These are phyloP conservation scores for Moelleriella libera DNA, from an alignment of 2,329 filamentous ascomycete species.

Conservation along the genomic window DNA sequence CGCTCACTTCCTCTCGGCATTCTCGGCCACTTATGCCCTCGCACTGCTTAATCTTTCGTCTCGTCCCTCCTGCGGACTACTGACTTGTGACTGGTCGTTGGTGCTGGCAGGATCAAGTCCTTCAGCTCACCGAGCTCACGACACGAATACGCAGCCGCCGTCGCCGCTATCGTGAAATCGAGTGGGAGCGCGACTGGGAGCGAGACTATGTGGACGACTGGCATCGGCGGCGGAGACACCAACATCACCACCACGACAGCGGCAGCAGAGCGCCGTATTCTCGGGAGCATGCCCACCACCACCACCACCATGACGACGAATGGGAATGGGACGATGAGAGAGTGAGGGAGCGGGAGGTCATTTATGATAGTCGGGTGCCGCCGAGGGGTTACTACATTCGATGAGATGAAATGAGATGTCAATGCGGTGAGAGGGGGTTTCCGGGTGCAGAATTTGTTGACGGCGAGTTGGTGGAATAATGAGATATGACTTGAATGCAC, in stretches of 20 bases:
- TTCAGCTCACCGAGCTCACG: constrained; percentile 68
- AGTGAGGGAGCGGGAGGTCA: constrained; percentile 52
- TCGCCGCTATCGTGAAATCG: constrained; percentile 36
- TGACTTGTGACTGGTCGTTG: too few relatives aligned
- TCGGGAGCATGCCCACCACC: constrained; percentile 7
- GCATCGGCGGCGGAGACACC: constrained; percentile 26
- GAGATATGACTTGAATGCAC: neutral
- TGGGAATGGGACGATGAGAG: constrained; percentile 43
- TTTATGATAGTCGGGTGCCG: constrained; percentile 37
- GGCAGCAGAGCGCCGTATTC: constrained; percentile 7
- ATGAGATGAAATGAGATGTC: neutral
- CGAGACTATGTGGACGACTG: constrained; percentile 38
- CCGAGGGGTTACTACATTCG: constrained; percentile 10
- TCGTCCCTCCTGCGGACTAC: too few relatives aligned
- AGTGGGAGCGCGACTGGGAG: constrained; percentile 50
- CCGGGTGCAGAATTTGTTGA: neutral
- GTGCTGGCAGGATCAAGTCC: constrained; percentile 60
- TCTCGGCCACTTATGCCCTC: too few relatives aligned
- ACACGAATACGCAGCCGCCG: constrained; percentile 62
- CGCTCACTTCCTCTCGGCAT: too few relatives aligned
- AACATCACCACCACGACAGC: neutral
- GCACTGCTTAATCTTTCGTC: too few relatives aligned
- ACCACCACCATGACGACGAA: neutral
- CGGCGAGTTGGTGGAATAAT: neutral
- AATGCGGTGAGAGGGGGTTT: constrained; percentile 7